These are phyloP conservation scores for Gomphus bonarii DNA, from an alignment of 1,284 basidiomycete genomes.

Conservation along the genomic window DNA sequence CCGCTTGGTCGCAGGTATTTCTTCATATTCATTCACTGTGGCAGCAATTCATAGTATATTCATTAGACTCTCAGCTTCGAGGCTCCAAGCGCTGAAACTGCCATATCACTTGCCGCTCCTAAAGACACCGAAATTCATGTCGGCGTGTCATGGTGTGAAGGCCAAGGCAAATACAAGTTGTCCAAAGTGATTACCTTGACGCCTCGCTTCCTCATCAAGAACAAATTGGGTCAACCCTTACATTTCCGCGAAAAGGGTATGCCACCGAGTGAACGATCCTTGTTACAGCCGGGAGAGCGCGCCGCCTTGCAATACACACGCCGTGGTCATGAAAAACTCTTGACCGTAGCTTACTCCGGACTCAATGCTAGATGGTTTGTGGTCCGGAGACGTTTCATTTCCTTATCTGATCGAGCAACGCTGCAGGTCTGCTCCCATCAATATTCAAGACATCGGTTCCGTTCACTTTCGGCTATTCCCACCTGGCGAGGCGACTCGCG, in stretches of 20 bases:
- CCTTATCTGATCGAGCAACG: conserved; percentile 8
- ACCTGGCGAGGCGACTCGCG: conserved; percentile 24
- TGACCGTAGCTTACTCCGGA: conserved; percentile 81
- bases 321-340: conserved; percentile 54
- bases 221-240: conserved; percentile 61
- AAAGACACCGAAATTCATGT: conserved; percentile 77
- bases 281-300: conserved; percentile 58
- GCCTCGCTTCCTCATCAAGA: conserved; percentile 88
- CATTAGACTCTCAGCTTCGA: conserved; percentile 75
- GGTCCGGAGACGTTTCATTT: conserved; percentile 1
- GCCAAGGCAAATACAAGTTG: conserved; percentile 92
- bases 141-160: conserved; percentile 90
- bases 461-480: conserved; percentile 66
- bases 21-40: conserved; percentile 7
- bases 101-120: conserved; percentile 63
- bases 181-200: conserved; percentile 90
- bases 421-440: conserved; percentile 83
- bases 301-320: conserved; percentile 65
- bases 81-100: conserved; percentile 84
- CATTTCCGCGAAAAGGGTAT: conserved; percentile 82
- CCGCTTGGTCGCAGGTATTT: conserved; percentile 79
- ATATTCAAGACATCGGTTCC: conserved; percentile 84
- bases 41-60: conserved; percentile 1
- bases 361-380: conserved; percentile 77
- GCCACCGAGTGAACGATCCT: conserved; percentile 38